phyloP scores from a whole-genome alignment of 2,329 filamentous ascomycete species.

The Emergomyces pasteurianus region DNA sequence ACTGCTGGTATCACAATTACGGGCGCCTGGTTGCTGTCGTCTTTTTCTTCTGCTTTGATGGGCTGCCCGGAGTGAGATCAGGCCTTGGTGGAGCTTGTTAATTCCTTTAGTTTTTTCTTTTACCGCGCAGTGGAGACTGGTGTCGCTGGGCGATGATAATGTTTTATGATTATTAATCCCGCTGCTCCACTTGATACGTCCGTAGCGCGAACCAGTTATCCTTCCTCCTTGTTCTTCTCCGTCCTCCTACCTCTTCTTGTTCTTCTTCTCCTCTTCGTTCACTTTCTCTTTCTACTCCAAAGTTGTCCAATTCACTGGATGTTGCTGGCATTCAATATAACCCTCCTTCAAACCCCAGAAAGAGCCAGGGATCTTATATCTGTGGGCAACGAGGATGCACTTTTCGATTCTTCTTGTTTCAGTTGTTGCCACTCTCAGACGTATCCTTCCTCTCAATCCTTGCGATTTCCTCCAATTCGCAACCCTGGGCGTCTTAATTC shows the following conservation, averaged over 20 bases:
- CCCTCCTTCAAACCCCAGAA: neutral
- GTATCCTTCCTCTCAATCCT: neutral
- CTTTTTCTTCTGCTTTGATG: neutral
- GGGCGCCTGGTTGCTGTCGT: no score
- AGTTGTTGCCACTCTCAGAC: no score
- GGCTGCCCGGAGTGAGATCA: no score
- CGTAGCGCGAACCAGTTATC: neutral
- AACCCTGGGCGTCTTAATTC: neutral
- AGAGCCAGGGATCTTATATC: neutral
- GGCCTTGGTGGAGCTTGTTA: neutral
- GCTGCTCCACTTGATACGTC: neutral
- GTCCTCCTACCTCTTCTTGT: no score
- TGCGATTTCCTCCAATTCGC: conserved; percentile 1
- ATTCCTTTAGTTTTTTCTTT: neutral
- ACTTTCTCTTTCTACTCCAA: neutral
- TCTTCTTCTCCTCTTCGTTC: no score
- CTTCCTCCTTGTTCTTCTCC: no score
- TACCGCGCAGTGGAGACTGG: neutral
- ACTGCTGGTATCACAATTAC: neutral
- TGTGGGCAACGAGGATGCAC: neutral
- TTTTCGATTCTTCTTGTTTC: no score
- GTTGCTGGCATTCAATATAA: neutral
- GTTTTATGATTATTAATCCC: neutral
- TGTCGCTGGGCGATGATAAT: neutral
- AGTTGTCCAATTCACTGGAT: neutral